Evolutionary conservation across 306 rosid species (phyloP), one percentile per base, ranked within the genome.

Genomic region (Pterocarpus macrocarpus): DNA sequence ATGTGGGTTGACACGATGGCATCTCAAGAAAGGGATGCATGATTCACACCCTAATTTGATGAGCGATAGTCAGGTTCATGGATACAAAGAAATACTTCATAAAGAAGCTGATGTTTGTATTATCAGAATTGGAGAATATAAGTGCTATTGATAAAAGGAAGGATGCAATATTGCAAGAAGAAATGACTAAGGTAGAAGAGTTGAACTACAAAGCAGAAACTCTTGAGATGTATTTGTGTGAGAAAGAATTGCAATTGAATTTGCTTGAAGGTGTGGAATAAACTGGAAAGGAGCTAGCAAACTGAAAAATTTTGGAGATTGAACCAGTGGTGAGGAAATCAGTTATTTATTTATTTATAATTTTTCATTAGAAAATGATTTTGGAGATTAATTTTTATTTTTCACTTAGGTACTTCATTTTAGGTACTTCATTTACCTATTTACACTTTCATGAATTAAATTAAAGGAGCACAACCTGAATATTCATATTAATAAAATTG

Each of bases 321-420:
- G 97, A 92, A 86, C 97, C 98, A 72, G 68, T 84, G 94, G 98
- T 95, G 80, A 90, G 99, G 79, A 86, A 71, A 64, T 74, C 17
- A 64, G 55, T 41, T 80, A 41, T 77, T 43, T 80, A 56, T 50
- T 66, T 63, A 12, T 9, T 76, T 47, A 22, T 76, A 7, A 72
- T 35, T 71, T 28, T 50, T 32, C 49, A 61, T 36, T 38, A 53
- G 63, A 62, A 36, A 68, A 32, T 35, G 75, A 69, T 67, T 69
- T 3, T 44, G 47, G 61, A 62, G 53, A 32, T 66, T 9, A 67
- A 41, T 22, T 22, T 0, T 30, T 5, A 58, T 17, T 45, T 3
- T 44, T 59, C n/a, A 13, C 53, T 10, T 45, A 55, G 49, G 58
- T 30, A 30, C 32, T 36, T 11, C 13, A 15, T 41, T 9, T 38